Evolutionary conservation across 2,329 filamentous ascomycete genomes (phyloP), one percentile per base, ranked within the genome.

Genomic region (Aspergillus nomiae): DNA sequence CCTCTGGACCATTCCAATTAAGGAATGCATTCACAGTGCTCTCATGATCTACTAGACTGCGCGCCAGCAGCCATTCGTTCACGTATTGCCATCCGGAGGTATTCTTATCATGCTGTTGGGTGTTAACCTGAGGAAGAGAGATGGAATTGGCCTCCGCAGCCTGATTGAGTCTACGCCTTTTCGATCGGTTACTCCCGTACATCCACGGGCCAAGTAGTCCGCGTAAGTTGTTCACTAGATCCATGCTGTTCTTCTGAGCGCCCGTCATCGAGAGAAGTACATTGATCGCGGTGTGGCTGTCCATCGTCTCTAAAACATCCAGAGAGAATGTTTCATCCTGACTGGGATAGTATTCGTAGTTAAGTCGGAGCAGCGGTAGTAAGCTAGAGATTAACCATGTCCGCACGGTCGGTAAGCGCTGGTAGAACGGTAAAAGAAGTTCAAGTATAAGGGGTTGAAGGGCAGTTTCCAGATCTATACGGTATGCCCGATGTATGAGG

Each of bases 131-230:
- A 7, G 69, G 60, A 14, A 73, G 63, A 4, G 73, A 67, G n/a
- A 77, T 71, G 7, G 72, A 74, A 41, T 67, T 71, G 32, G 66
- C 69, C 48, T 65, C 69, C 1, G 70, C 68, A 5, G 65, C 62
- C 60, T 76, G 70, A 32, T 79, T 78, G 16, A 85, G 71, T 67
- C 79, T 85, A 61, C 84, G 81, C 63, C 85, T 78, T 75, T 88
- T 88, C 36, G 82, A 78, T 28, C 83, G 79, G 41, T 76, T 83
- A 58, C 82, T 80, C 16, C 87, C 87, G 70, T 85, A 86, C 67
- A 89, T 84, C 87, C 87, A 90, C 12, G 87, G 86, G 4, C 86
- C 85, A 43, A 89, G 82, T 26, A 90, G 74, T 5, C 85, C 82
- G 66, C 84, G 83, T 45, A 89, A 67, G 67, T 89, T 88, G 60